These are phyloP conservation scores for Niebla homalea DNA, from an alignment of 495 filamentous ascomycete species.

Conservation along the genomic window DNA sequence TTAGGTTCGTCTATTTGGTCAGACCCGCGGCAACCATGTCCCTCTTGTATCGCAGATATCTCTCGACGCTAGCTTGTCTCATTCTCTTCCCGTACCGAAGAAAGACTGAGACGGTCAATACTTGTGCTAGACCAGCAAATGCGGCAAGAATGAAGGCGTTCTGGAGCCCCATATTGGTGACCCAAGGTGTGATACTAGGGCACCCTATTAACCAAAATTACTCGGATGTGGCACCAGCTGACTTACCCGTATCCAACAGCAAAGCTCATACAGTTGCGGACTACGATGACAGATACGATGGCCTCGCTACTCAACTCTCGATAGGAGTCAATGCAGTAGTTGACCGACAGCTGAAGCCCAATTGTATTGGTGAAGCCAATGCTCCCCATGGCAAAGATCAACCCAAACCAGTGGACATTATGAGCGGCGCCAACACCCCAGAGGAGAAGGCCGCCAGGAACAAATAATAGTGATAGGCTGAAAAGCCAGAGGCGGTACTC, in stretches of 20 bases:
- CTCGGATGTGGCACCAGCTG: background rate
- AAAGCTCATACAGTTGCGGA: conserved; percentile 56
- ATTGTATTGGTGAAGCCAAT: conserved; percentile 44
- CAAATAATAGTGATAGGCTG: conserved; percentile 34
- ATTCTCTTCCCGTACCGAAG: conserved; percentile 38
- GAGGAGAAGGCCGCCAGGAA: conserved; percentile 44
- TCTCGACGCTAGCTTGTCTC: conserved; percentile 23
- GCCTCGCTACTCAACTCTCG: conserved; percentile 49
- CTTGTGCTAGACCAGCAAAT: conserved; percentile 43
- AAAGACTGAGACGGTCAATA: conserved; percentile 40
- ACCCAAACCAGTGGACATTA: conserved; percentile 46
- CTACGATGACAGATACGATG: conserved; percentile 48
- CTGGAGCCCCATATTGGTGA: conserved; percentile 45
- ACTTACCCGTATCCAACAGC: conserved; percentile 41
- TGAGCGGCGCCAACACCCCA: conserved; percentile 60
- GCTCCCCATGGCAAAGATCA: conserved; percentile 48
- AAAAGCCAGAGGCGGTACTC: conserved; percentile 55
- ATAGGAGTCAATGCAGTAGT: conserved; percentile 53
- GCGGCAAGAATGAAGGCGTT: conserved; percentile 51
- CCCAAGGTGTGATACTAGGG: conserved; percentile 49
- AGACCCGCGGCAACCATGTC: too few relatives aligned
- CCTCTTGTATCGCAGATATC: too few relatives aligned
- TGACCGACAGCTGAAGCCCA: conserved; percentile 45
- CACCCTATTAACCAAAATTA: background rate
- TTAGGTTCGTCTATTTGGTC: too few relatives aligned